Evolutionary conservation across 2,329 filamentous ascomycete genomes (phyloP).

Genomic region (Microdochium trichocladiopsis): DNA sequence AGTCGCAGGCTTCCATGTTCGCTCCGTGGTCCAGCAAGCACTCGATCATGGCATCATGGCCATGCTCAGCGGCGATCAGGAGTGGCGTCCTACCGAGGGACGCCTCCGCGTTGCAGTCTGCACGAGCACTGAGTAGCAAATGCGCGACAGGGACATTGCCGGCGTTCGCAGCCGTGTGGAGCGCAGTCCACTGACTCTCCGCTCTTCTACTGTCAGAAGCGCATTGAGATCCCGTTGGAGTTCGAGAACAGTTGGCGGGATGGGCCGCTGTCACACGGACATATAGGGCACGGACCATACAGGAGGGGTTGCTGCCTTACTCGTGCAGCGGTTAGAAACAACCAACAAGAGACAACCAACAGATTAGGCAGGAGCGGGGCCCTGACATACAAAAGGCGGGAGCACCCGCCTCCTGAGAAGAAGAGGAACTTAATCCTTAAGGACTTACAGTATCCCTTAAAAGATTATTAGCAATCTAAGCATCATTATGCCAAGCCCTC

Average conservation of each 20-base stretch:
- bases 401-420: too few species aligned
- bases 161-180: background rate
- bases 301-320: too few species aligned
- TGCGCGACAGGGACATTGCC: background rate
- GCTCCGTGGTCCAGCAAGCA: background rate
- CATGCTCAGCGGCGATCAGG: background rate
- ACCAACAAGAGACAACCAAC: too few species aligned
- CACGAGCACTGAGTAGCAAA: background rate
- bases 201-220: slow-evolving; percentile 24
- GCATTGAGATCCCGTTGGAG: slow-evolving; percentile 36
- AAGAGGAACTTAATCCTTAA: too few species aligned
- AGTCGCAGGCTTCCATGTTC: background rate
- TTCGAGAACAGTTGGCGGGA: slow-evolving; percentile 32
- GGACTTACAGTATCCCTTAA: too few species aligned
- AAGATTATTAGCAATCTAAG: too few species aligned
- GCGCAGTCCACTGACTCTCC: background rate
- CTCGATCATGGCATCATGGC: background rate
- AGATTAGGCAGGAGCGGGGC: too few species aligned
- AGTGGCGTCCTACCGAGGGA: background rate
- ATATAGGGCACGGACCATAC: too few species aligned
- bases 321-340: too few species aligned
- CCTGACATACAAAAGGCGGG: too few species aligned
- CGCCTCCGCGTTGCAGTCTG: background rate
- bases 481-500: too few species aligned
- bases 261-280: too few species aligned